These are phyloP conservation scores for Petunia secreta DNA, from an alignment of 257 asterid species.

Conservation along the genomic window DNA sequence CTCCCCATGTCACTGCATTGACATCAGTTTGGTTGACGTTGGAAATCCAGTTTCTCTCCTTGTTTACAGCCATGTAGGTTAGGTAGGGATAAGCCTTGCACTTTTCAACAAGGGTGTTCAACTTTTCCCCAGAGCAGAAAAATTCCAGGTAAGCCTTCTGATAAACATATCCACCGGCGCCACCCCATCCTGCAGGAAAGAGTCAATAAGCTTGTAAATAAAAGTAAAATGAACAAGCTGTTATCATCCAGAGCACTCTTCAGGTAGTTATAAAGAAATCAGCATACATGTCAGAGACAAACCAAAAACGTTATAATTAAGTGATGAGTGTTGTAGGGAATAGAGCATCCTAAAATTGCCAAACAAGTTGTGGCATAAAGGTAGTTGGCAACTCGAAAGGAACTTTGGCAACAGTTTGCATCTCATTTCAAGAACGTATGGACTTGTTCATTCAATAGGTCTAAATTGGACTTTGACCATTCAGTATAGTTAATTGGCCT, in stretches of 20 bases:
- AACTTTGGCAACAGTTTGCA: not conserved
- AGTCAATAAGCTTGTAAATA: not conserved
- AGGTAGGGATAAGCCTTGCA: conserved; percentile 64
- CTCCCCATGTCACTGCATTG: conserved; percentile 99
- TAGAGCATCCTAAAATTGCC: too few species aligned
- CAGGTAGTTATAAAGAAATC: not conserved
- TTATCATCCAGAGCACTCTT: not conserved
- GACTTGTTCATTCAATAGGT: not conserved
- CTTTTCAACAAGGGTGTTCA: conserved; percentile 61
- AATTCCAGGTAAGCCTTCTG: conserved; percentile 96
- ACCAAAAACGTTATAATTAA: too few species aligned
- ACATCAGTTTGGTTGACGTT: conserved; percentile 57
- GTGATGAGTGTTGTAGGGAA: too few species aligned
- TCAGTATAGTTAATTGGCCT: not conserved
- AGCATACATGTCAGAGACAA: not conserved
- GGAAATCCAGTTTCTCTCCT: conserved; percentile 70
- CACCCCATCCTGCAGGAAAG: conserved; percentile 83
- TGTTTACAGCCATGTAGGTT: conserved; percentile 86
- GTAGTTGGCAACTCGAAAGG: too few species aligned
- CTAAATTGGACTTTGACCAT: not conserved
- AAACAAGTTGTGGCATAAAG: too few species aligned
- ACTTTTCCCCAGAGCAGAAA: conserved; percentile 69
- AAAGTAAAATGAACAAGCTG: not conserved
- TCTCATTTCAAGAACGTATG: not conserved
- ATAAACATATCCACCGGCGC: conserved; percentile 89